Evolutionary conservation across 345 rosid genomes (phyloP).

Genomic region (Bruguiera parviflora): DNA sequence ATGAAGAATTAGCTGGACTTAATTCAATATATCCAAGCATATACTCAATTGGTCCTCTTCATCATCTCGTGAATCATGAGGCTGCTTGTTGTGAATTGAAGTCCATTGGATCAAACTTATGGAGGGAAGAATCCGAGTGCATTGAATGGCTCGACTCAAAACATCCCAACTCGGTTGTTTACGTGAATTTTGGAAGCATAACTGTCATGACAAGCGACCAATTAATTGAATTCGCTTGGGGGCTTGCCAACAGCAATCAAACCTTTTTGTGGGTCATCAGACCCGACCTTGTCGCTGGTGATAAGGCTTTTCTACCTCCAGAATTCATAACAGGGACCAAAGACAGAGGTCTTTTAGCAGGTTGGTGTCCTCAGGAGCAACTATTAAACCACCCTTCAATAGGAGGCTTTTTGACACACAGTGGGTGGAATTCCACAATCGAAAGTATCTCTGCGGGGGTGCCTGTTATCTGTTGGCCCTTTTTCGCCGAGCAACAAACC

Average conservation of each 20-base stretch:
- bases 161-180: slow-evolving; percentile 11
- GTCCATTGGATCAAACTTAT: slow-evolving; percentile 14
- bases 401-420: slow-evolving; percentile 20
- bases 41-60: slow-evolving; percentile 17
- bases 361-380: slow-evolving; percentile 21
- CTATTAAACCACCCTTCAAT: slow-evolving; percentile 12
- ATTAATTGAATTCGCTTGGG: slow-evolving; percentile 17
- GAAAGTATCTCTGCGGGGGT: slow-evolving; percentile 18
- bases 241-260: slow-evolving; percentile 14
- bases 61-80: background rate
- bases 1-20: slow-evolving; percentile 1
- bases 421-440: slow-evolving; percentile 26
- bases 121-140: slow-evolving; percentile 11
- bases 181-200: slow-evolving; percentile 20
- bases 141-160: slow-evolving; percentile 13
- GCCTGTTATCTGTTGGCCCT: slow-evolving; percentile 31
- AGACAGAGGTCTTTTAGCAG: slow-evolving; percentile 11
- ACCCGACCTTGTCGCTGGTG: slow-evolving; percentile 14
- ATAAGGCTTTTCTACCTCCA: slow-evolving; percentile 1
- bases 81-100: background rate
- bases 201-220: slow-evolving; percentile 12
- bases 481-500: slow-evolving; percentile 24
- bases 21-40: slow-evolving; percentile 3
- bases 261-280: slow-evolving; percentile 15
- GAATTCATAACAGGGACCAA: background rate